phyloP scores from a whole-genome alignment of 2,329 filamentous ascomycete species.

The Gyromitra esculenta region DNA sequence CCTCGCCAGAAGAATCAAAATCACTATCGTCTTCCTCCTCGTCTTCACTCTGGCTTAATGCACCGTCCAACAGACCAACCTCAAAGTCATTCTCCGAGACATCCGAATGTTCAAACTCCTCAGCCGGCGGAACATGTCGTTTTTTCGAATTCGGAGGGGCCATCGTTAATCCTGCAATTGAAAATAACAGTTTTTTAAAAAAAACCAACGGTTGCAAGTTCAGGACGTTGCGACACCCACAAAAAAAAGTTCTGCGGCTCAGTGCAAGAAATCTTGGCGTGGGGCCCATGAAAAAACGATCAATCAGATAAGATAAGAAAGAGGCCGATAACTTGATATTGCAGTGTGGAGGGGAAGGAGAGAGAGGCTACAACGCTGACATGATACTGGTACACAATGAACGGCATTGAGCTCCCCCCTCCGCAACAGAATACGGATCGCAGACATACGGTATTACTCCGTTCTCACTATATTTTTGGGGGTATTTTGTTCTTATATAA shows the following conservation, averaged over 20 bases:
- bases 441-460: background rate
- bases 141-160: constrained; percentile 40
- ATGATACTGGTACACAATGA: constrained; percentile 28
- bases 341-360: background rate
- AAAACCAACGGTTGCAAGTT: background rate
- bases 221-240: background rate
- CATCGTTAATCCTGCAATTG: constrained; percentile 31
- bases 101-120: constrained; percentile 41
- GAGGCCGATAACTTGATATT: background rate
- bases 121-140: constrained; percentile 32
- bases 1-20: constrained; percentile 62
- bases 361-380: background rate
- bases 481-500: background rate
- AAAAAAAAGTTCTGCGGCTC: constrained; percentile 48
- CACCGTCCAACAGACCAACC: constrained; percentile 62
- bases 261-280: constrained; percentile 27
- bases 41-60: constrained; percentile 61
- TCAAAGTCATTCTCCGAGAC: constrained; percentile 54
- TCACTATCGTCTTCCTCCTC: constrained; percentile 34
- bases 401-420: constrained; percentile 34
- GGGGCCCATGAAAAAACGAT: background rate
- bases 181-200: background rate
- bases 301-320: constrained; percentile 18
- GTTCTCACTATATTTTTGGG: background rate
- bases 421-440: background rate